Evolutionary conservation across 2,329 filamentous ascomycete genomes (phyloP), one percentile per base, ranked within the genome.

Genomic region (Trichoderma breve): DNA sequence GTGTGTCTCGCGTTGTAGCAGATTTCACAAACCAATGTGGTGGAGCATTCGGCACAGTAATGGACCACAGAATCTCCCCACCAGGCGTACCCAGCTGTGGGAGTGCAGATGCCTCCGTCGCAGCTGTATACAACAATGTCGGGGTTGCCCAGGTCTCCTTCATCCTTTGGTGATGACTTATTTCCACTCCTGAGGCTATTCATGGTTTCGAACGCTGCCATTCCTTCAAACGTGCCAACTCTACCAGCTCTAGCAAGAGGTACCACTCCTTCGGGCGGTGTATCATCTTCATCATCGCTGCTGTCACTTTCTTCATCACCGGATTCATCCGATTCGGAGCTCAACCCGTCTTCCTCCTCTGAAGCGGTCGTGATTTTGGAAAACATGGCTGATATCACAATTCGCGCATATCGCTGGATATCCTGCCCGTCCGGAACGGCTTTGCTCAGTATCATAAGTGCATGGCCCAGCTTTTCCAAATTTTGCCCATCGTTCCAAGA

Each of bases 301-400:
- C 43, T 66, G 6, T 58, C 67, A 8, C 36, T 39, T 39, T 36
- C 39, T 21, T 72, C 66, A 26, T 69, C 36, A 7, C 71, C 71
- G 14, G 7, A 66, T 24, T 70, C 53, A 24, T 71, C 61, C 6
- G 60, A 60, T 2, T 55, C 63, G 6, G 51, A 64, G 21, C 43
- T 28, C 36, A 43, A 36, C 12, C 57, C 61, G 6, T 63, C 60
- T 8, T 72, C 66, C 18, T 62, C 55, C 0, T 43, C 65, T 30
- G 36, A 9, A 34, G 8, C 15, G 28, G 58, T 71, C 21, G 74
- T 73, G 1, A 80, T 55, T 1, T 69, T 71, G 7, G 73, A 78
- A 55, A 79, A 79, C 21, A 74, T 64, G 4, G 77, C 77, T 0
- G 78, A 79, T 0, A 73, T 51, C 2, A 78, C 71, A 21, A 80